Base-by-base conservation (phyloP, 192 early-diverging fungal genomes). In the Diversispora epigaea region DNA sequence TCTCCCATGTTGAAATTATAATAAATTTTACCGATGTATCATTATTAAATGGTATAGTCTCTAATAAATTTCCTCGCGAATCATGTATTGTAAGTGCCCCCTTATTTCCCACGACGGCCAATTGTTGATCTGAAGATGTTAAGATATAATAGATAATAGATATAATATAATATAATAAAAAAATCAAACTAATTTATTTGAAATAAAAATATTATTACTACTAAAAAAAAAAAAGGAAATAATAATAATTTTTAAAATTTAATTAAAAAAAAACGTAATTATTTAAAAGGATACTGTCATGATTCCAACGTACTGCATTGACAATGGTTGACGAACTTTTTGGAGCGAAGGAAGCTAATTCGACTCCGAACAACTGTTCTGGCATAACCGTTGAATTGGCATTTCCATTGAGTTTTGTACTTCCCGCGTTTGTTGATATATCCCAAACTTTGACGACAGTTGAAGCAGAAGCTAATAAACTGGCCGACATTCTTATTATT, bases 41-140 rank as follows among this genome's bases (percentile, higher is more conserved):
- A 64, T 44, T 15, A n/a, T 50, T 60, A 8, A 62, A 62, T 9
- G 57, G 25, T 62, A 74, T 74, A 17, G 57, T 41, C 25, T 74
- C 58, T 7, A 63, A 12, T 22, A 55, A 11, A 40, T 5, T 74
- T 50, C 72, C 72, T 47, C 63, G 32, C 15, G 22, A 41, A 62
- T 74, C 46, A 63, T 74, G 72, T 47, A 74, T 74, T 25, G 72
- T 49, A 45, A 74, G 47, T n/a, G 21, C n/a, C n/a, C 68, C 68
- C 10, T 69, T 40, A 64, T 64, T 69, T 40, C 50, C 47, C 21
- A 15, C 68, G 12, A 69, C 47, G 21, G 47, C 68, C 50, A 69
- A 69, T 32, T 32, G 44, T 19, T 69, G 68, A 19, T 50, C 68
- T 69, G n/a, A 64, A 64, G 19, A 44, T 19, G 32, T 10, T 21